Base-by-base conservation (phyloP, 306 rosid genomes). In the Canavalia gladiata region DNA sequence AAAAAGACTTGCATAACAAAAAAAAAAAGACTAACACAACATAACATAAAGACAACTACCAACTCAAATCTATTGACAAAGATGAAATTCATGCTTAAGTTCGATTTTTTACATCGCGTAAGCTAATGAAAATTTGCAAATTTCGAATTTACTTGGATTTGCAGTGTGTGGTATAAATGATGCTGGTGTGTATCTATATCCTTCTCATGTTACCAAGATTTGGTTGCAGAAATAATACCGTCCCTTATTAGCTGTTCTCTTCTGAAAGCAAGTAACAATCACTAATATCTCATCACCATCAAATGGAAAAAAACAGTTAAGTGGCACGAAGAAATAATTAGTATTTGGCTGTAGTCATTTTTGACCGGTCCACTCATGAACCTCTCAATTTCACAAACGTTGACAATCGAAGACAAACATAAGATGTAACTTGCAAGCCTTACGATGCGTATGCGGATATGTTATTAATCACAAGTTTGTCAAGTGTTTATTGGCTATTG, bases 101-200 rank as follows among this genome's bases (percentile, higher is more conserved):
- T 43, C 8, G 28, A 29, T 9, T 45, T 45, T 68, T 46, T 28
- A 30, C 8, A 10, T 12, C 6, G 43, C 18, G 29, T 60, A 30
- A 33, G 11, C 18, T 59, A 2, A 30, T 68, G 52, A 68, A 68
- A 68, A 28, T 28, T 9, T 6, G 58, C 42, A 29, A 39, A 2
- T 69, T 2, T 46, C 10, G 8, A 69, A 69, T 29, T 49, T 49
- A 49, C 18, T 50, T 70, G 55, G 60, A 33, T 50, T 34, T 37
- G 49, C 8, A 54, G 64, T 54, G 65, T 52, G 77, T 72, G 65
- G 77, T 52, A 4, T 72, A n/a, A 3, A 52, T 34, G 64, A 37
- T 52, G 50, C 50, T n/a, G 37, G 39, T 41, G 35, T 55, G 77
- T 55, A 18, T 37, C 11, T 37, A 55, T 72, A 25, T 0, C 8